Conservation (phyloP, 2,329 filamentous ascomycete species). For the Cytospora mali region DNA sequence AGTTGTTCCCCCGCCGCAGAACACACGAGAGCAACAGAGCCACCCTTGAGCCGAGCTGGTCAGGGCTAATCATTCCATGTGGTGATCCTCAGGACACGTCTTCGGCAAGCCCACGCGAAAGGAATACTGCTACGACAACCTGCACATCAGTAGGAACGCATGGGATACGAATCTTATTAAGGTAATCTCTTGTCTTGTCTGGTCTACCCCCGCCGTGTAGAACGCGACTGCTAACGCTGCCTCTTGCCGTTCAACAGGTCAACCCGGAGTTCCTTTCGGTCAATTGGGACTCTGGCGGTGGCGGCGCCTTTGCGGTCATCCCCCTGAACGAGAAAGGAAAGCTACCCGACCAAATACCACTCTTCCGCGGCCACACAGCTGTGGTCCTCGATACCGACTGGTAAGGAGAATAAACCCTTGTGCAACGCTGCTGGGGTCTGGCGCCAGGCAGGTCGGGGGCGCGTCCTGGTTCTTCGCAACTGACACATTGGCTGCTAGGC, state of each 20-base stretch:
- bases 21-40: slow-evolving; percentile 26
- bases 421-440: no score
- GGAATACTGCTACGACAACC: slow-evolving; percentile 98
- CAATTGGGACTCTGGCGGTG: slow-evolving; percentile 97
- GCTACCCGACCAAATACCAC: slow-evolving; percentile 86
- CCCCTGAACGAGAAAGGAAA: slow-evolving; percentile 88
- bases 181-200: background rate
- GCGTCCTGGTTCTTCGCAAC: background rate
- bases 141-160: slow-evolving; percentile 95
- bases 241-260: slow-evolving; percentile 57
- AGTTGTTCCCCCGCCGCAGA: slow-evolving; percentile 38
- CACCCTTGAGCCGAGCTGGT: slow-evolving; percentile 29
- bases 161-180: slow-evolving; percentile 84
- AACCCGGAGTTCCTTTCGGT: slow-evolving; percentile 96
- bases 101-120: slow-evolving; percentile 95
- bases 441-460: background rate
- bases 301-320: slow-evolving; percentile 95
- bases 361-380: slow-evolving; percentile 95
- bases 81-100: slow-evolving; percentile 77
- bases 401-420: slow-evolving; percentile 53
- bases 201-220: background rate
- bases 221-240: slow-evolving; percentile 29
- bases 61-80: slow-evolving; percentile 32
- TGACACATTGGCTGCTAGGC: slow-evolving; percentile 55
- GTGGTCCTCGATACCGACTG: slow-evolving; percentile 97